Evolutionary conservation across 768 basidiomycete species (phyloP).

Genomic region (Pleurotus pulmonarius): DNA sequence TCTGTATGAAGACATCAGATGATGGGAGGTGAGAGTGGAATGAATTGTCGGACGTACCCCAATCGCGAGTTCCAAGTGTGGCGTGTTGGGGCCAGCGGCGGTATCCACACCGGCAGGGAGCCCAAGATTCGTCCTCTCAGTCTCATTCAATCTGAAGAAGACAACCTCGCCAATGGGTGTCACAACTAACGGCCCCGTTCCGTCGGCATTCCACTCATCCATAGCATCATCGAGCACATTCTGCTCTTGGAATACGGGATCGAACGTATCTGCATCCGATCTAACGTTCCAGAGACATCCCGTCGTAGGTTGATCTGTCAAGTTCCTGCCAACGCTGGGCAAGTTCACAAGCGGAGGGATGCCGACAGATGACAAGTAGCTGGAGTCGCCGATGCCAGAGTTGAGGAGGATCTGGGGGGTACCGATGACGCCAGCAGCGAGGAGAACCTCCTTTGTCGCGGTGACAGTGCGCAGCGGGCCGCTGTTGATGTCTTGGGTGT

Average conservation of each 20-base stretch:
- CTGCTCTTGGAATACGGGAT: constrained; percentile 15
- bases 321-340: constrained; percentile 24
- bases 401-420: constrained; percentile 20
- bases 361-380: constrained; percentile 5
- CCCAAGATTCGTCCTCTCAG: constrained; percentile 12
- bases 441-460: constrained; percentile 20
- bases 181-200: constrained; percentile 14
- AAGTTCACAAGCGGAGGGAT: constrained; percentile 13
- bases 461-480: neutral
- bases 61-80: constrained; percentile 32
- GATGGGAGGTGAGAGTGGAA: neutral
- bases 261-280: constrained; percentile 11
- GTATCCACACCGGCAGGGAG: constrained; percentile 26
- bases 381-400: constrained; percentile 21
- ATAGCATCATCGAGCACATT: constrained; percentile 6
- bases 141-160: constrained; percentile 12
- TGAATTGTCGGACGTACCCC: constrained; percentile 17
- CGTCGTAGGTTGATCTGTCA: constrained; percentile 17
- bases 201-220: constrained; percentile 9
- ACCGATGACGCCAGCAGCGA: constrained; percentile 25
- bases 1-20: neutral
- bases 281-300: neutral
- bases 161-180: neutral
- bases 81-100: constrained; percentile 27
- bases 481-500: constrained; percentile 5